These are phyloP conservation scores for Cryptosporidium felis DNA, from an alignment of 169 alveolate genomes.

Conservation along the genomic window DNA sequence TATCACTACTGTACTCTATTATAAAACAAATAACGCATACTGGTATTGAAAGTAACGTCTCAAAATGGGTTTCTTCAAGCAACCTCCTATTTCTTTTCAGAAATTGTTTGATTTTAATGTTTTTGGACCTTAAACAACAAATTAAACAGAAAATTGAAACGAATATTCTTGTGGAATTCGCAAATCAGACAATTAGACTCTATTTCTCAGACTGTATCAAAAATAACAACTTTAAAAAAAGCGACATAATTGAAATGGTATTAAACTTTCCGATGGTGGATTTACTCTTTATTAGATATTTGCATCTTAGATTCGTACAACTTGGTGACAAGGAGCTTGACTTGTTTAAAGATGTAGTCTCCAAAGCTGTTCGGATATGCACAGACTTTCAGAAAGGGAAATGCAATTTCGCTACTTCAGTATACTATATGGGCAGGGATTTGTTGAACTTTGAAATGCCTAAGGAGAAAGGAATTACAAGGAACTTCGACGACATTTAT, in stretches of 20 bases:
- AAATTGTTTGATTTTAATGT: constrained; percentile 8
- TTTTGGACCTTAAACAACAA: background rate
- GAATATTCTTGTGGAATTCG: background rate
- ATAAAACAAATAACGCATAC: background rate
- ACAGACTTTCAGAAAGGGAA: too few relatives aligned
- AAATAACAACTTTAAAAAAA: background rate
- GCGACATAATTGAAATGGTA: background rate
- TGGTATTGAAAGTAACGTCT: background rate
- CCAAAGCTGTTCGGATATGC: background rate
- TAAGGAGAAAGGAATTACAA: too few relatives aligned
- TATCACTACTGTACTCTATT: too few relatives aligned
- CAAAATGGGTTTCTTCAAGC: background rate
- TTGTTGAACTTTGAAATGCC: constrained; percentile 16
- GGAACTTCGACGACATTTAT: too few relatives aligned
- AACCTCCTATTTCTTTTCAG: constrained; percentile 28
- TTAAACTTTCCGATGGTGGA: constrained; percentile 22
- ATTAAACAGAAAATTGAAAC: too few relatives aligned
- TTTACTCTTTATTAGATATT: constrained; percentile 13
- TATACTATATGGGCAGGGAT: constrained; percentile 20
- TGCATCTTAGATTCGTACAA: background rate
- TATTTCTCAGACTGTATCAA: constrained; percentile 3
- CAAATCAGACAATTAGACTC: background rate
- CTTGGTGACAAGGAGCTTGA: background rate
- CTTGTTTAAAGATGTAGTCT: background rate
- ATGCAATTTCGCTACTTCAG: too few relatives aligned